Conservation (phyloP, 2,329 filamentous ascomycete species). For the Helotiales sp. region DNA sequence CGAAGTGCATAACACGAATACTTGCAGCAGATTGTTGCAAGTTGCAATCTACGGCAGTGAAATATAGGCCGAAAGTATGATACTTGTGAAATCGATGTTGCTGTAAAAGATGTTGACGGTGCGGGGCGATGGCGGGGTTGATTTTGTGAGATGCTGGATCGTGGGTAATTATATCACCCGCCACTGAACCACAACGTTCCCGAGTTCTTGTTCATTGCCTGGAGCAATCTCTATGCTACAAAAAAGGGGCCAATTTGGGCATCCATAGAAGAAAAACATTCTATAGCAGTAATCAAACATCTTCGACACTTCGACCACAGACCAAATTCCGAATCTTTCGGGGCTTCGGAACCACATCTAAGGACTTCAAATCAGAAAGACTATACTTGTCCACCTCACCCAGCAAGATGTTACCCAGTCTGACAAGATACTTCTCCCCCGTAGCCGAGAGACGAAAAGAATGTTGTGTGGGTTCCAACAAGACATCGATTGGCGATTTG, state of each 20-base stretch:
- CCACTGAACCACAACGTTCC: not conserved
- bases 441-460: not conserved
- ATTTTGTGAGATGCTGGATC: not conserved
- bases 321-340: not conserved
- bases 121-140: not conserved
- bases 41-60: not conserved
- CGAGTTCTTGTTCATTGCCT: no score
- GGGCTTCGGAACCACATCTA: not conserved
- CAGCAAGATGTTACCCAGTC: not conserved
- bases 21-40: not conserved
- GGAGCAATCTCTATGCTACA: no score
- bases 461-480: not conserved
- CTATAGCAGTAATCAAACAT: not conserved
- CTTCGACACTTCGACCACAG: not conserved
- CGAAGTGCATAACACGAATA: not conserved
- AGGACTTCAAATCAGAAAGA: not conserved
- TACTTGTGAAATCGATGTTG: not conserved
- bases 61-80: not conserved
- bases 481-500: not conserved
- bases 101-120: not conserved
- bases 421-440: not conserved
- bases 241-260: no score
- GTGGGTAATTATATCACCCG: not conserved
- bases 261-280: not conserved
- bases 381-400: constrained; percentile 1